Conservation (phyloP, 768 basidiomycete species). For the Cystofilobasidium ferigula region DNA sequence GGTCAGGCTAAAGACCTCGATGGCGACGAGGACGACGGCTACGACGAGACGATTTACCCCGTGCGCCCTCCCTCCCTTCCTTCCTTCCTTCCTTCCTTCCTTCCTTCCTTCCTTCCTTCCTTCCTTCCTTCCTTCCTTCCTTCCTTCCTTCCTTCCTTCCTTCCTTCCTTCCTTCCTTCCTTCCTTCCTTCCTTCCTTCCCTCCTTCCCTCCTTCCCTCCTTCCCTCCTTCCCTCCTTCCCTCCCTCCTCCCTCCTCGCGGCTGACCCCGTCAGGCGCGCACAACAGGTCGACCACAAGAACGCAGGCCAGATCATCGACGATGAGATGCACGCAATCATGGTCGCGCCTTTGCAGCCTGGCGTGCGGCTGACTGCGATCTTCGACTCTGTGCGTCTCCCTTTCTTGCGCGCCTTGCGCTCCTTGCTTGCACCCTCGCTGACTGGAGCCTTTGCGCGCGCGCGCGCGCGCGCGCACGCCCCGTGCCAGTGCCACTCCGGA, state of each 20-base stretch:
- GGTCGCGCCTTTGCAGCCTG: constrained; percentile 66
- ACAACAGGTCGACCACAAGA: constrained; percentile 54
- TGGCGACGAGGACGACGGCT: constrained; percentile 60
- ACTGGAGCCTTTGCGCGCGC: not conserved
- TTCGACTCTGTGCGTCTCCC: constrained; percentile 33
- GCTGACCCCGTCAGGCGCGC: no score
- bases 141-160: no score
- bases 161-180: no score
- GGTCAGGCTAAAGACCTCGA: constrained; percentile 67
- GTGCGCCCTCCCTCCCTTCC: not conserved
- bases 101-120: no score
- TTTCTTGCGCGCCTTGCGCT: constrained; percentile 27
- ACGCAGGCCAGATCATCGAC: constrained; percentile 69
- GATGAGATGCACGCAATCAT: constrained; percentile 73
- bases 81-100: not conserved
- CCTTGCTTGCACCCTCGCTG: constrained; percentile 26
- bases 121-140: no score
- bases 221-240: no score
- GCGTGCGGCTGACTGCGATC: constrained; percentile 69
- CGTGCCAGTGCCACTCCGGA: constrained; percentile 77
- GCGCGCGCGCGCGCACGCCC: no score
- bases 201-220: no score
- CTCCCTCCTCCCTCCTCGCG: no score
- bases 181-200: no score
- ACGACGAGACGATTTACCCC: constrained; percentile 53